Evolutionary conservation across 2,329 filamentous ascomycete genomes (phyloP).

Genomic region (Colletotrichum ledebouriae): DNA sequence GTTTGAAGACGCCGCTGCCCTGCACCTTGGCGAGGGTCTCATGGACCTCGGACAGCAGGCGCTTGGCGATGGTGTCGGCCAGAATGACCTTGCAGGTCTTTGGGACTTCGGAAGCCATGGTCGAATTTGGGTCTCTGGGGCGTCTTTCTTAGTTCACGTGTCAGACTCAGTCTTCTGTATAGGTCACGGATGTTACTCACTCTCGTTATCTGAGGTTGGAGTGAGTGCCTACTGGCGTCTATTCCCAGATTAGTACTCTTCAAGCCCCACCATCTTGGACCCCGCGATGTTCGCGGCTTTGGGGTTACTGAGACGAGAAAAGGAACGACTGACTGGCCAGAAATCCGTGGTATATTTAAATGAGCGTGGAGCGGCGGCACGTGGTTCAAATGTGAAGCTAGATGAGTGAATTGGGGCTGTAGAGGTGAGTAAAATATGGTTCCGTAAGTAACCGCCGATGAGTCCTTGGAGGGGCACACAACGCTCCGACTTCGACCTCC

Average conservation of each 20-base stretch:
- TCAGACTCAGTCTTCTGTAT: neutral
- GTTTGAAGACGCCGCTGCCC: constrained; percentile 67
- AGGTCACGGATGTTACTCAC: constrained; percentile 12
- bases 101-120: constrained; percentile 61
- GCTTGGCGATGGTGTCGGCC: constrained; percentile 87
- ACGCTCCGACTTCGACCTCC: constrained; percentile 40
- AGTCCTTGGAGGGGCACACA: constrained; percentile 39
- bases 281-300: constrained; percentile 31
- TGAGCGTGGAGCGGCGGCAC: neutral
- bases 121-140: constrained; percentile 1
- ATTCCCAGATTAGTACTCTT: constrained; percentile 29
- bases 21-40: constrained; percentile 80
- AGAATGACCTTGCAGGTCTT: constrained; percentile 94
- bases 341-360: neutral
- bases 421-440: constrained; percentile 27
- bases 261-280: constrained; percentile 40
- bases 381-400: neutral
- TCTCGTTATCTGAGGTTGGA: constrained; percentile 7
- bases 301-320: neutral
- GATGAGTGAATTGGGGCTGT: constrained; percentile 2
- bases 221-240: constrained; percentile 38
- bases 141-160: too few relatives aligned
- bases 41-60: constrained; percentile 81
- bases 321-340: constrained; percentile 21
- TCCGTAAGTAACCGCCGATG: constrained; percentile 22